These are phyloP conservation scores for Sabuloglossum arenarium DNA, from an alignment of 495 filamentous ascomycete genomes.

Conservation along the genomic window DNA sequence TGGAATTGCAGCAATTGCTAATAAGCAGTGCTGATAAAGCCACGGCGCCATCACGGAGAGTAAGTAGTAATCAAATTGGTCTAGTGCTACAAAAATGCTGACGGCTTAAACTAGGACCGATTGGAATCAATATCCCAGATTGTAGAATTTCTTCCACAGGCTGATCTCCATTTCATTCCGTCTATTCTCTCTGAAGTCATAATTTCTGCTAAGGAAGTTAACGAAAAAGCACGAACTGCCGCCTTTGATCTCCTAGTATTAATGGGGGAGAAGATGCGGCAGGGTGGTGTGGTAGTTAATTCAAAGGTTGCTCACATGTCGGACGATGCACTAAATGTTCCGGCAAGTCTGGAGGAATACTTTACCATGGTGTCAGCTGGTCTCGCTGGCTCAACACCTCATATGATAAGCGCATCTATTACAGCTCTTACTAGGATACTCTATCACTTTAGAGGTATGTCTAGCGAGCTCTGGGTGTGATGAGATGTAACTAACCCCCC, in stretches of 20 bases:
- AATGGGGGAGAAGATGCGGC: slow-evolving; percentile 61
- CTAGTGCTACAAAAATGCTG: background rate
- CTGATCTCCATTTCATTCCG: slow-evolving; percentile 78
- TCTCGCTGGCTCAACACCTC: slow-evolving; percentile 71
- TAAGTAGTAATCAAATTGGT: background rate
- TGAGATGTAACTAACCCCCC: background rate
- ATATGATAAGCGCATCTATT: slow-evolving; percentile 89
- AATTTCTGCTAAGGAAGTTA: slow-evolving; percentile 86
- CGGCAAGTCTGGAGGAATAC: slow-evolving; percentile 76
- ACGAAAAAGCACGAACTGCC: slow-evolving; percentile 71
- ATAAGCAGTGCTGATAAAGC: slow-evolving; percentile 60
- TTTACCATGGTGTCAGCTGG: slow-evolving; percentile 97
- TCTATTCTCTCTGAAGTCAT: slow-evolving; percentile 81
- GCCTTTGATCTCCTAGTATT: slow-evolving; percentile 82
- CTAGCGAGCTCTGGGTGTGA: background rate
- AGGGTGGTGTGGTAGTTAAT: slow-evolving; percentile 61
- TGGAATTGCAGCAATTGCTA: slow-evolving; percentile 59
- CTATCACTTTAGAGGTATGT: slow-evolving; percentile 47
- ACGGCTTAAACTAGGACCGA: slow-evolving; percentile 34
- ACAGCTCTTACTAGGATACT: slow-evolving; percentile 80
- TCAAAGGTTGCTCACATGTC: slow-evolving; percentile 72
- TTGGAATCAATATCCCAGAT: slow-evolving; percentile 62
- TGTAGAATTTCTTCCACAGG: slow-evolving; percentile 50
- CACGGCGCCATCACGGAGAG: slow-evolving; percentile 48
- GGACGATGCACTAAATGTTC: slow-evolving; percentile 48